Evolutionary conservation across 495 filamentous ascomycete genomes (phyloP).

Genomic region (Daldinia grandis): DNA sequence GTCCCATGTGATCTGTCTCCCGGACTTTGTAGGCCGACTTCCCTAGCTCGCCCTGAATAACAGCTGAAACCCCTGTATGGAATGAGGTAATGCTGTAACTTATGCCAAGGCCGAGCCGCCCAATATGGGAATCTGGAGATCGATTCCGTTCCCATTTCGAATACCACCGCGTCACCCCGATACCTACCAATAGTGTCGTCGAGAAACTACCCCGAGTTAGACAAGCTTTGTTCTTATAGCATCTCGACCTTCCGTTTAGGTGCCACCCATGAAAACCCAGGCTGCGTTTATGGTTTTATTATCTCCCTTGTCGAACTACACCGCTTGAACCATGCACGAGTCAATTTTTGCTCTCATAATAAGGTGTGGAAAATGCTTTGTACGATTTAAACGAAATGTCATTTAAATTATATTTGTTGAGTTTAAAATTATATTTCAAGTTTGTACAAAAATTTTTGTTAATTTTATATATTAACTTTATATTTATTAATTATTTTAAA

Average conservation of each 20-base stretch:
- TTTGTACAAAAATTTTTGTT: no score
- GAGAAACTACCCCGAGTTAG: background rate
- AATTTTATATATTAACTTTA: no score
- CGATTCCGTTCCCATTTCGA: slow-evolving; percentile 12
- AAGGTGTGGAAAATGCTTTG: no score
- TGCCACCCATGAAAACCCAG: background rate
- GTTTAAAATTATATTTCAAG: no score
- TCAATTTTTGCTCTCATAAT: no score
- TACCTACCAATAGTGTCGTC: background rate
- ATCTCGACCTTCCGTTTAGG: slow-evolving; percentile 1
- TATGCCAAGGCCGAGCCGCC: slow-evolving; percentile 6
- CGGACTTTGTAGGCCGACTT: slow-evolving; percentile 31
- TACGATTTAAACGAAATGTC: no score
- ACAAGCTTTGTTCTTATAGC: slow-evolving; percentile 1
- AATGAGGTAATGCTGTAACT: slow-evolving; percentile 2
- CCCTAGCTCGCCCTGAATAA: slow-evolving; percentile 24
- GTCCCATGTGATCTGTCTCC: slow-evolving; percentile 23
- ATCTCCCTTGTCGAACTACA: background rate
- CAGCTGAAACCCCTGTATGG: background rate
- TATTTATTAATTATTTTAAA: no score
- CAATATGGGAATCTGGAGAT: slow-evolving; percentile 11
- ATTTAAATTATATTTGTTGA: no score
- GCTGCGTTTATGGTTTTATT: background rate
- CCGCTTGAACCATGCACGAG: background rate
- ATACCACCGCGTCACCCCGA: background rate